phyloP scores from a whole-genome alignment of 2,329 filamentous ascomycete genomes.

The Aspergillus calidoustus region DNA sequence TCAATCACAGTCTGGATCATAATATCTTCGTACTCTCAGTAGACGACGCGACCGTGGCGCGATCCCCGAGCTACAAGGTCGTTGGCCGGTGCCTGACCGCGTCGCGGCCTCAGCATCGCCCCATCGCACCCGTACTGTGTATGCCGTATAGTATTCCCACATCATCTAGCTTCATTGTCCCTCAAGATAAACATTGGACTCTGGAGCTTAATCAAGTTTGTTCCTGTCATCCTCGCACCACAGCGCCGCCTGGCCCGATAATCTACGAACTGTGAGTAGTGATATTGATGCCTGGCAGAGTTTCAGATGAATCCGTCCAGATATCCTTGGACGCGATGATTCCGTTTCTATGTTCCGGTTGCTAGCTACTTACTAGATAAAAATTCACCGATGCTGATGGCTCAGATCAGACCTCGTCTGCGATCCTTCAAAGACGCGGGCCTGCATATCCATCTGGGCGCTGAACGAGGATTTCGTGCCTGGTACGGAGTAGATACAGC shows the following conservation, averaged over 20 bases:
- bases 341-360: too few species aligned
- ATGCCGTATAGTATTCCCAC: neutral
- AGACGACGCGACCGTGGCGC: slow-evolving; percentile 2
- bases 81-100: neutral
- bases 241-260: too few species aligned
- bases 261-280: neutral
- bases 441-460: too few species aligned
- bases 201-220: neutral
- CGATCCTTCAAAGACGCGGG: too few species aligned
- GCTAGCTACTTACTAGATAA: too few species aligned
- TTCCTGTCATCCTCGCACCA: neutral
- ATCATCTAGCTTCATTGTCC: neutral
- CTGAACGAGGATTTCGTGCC: too few species aligned
- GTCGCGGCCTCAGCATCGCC: neutral
- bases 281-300: neutral
- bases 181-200: neutral
- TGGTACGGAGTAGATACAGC: neutral
- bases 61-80: neutral
- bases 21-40: neutral
- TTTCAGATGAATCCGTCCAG: too few species aligned
- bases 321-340: too few species aligned
- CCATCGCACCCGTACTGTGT: neutral
- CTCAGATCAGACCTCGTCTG: too few species aligned
- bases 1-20: slow-evolving; percentile 25
- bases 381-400: too few species aligned